Base-by-base conservation (phyloP, 768 basidiomycete genomes). In the Suillus luteus region DNA sequence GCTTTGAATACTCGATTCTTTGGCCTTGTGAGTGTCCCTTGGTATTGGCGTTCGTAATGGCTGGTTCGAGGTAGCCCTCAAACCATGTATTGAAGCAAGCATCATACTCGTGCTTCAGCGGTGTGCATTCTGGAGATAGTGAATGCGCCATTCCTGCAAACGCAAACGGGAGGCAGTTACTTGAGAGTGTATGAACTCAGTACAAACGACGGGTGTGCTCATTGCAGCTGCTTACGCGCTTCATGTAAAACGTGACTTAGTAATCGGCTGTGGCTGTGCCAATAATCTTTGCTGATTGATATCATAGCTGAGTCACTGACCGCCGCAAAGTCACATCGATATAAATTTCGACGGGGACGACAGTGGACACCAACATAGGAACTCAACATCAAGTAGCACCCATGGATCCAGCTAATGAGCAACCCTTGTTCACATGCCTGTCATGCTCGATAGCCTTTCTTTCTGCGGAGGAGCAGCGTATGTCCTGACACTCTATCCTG, bases 41-140 rank as follows among this genome's bases (percentile, higher is more conserved):
- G 62, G 81, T 70, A 38, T 77, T 73, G 55, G 73, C 64, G 19
- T 71, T 71, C 33, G 77, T 70, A 19, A 90, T 80, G 11, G 86
- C 88, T 10, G 95, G 95, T 71, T 95, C 91, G 27, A 98, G 86
- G 75, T 98, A 99, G 12, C 93, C 94, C 75, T 97, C 95, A 69
- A 99, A 95, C 96, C 96, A 98, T 9, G 91, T 86, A 71, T 97
- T 97, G 80, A 99, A 99, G 81, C 96, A 99, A 0, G 91, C 81
- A 76, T 99, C 96, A 73, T 97, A 99, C 62, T 86, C 79, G 60
- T 87, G 86, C 76, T 99, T 98, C 63, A 96, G 82, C 0, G 92
- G 89, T 6, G 96, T 97, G 78, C 96, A 99, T 80, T 88, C 85
- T 10, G 86, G 79, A 1, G 91, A 86, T 27, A 98, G 85, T 63